These are phyloP conservation scores for Russula vinacea DNA, from an alignment of 768 basidiomycete species.

Conservation along the genomic window DNA sequence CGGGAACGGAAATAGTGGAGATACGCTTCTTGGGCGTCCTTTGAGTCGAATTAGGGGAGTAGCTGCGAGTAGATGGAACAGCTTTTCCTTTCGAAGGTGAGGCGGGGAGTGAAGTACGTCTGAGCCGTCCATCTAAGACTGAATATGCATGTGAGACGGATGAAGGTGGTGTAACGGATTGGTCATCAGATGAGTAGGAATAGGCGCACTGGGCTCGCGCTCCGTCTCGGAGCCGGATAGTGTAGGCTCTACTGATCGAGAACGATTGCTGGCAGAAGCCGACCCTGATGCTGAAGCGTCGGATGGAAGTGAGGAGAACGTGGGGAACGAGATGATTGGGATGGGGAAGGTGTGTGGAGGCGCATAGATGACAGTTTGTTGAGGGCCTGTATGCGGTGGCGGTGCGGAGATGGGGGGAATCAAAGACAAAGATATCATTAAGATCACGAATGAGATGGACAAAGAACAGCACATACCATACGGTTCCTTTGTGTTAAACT, in stretches of 20 bases:
- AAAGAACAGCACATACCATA: constrained; percentile 49
- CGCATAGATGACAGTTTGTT: constrained; percentile 59
- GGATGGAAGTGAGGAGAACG: constrained; percentile 33
- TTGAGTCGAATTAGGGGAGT: constrained; percentile 42
- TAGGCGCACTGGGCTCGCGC: constrained; percentile 48
- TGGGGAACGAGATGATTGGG: constrained; percentile 39
- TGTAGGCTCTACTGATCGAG: constrained; percentile 34
- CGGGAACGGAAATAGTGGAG: constrained; percentile 38
- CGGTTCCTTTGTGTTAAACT: constrained; percentile 70
- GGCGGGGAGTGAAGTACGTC: constrained; percentile 49
- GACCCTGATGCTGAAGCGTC: constrained; percentile 33
- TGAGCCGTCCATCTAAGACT: constrained; percentile 37
- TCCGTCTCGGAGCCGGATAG: constrained; percentile 81
- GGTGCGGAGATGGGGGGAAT: not conserved
- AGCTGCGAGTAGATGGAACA: constrained; percentile 31
- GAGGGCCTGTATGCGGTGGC: constrained; percentile 23
- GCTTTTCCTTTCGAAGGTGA: constrained; percentile 40
- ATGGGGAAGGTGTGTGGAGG: constrained; percentile 54
- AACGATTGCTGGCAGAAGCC: constrained; percentile 35
- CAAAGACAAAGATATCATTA: not conserved
- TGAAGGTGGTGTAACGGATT: constrained; percentile 41
- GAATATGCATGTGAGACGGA: constrained; percentile 30
- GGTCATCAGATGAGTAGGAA: constrained; percentile 41
- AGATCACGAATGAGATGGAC: not conserved
- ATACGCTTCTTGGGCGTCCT: constrained; percentile 44